Evolutionary conservation across 2,329 filamentous ascomycete species (phyloP), one percentile per base, ranked within the genome.

Genomic region (Aspergillus japonicus): DNA sequence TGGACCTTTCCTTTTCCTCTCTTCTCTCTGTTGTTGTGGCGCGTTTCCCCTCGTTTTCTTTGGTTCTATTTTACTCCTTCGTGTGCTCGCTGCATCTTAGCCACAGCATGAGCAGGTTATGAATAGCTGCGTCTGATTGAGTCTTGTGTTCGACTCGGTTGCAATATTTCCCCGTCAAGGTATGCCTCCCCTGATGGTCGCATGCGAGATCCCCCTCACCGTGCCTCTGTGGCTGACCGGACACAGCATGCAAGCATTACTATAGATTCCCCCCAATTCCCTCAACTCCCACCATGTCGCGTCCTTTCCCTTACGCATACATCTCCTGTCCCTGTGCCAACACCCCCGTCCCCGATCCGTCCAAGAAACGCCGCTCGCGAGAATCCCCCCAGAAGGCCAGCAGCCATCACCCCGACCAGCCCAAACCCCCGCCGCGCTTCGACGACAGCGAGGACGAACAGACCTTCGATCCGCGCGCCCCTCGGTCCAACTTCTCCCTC

Each of bases 401-500:
- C 33, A 35, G 39, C 39, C 39, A 44, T 19, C 16, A 66, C 24
- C 62, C 71, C 16, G 69, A 71, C 49, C 66, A 69, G 14, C 58
- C 63, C 24, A 61, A 57, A 58, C 64, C 64, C 33, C 54, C 68
- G 33, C 56, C 61, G 26, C 67, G 65, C 12, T 76, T 72, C 57
- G 77, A 78, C 3, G 79, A 84, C 29, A 87, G 91, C 54, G 87
- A 90, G 60, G 89, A 92, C 65, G 90, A 91, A 60, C 83, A 84
- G 62, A 89, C 91, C 4, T 96, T 99, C 75, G 90, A 99, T 73
- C 92, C 95, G 2, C 87, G 90, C 68, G 88, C 89, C 62, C 86
- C 90, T 16, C 88, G 93, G 42, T 90, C 95, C 60, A 95, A 92
- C 75, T 98, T 92, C 81, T 93, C 92, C 66, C 82, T 99, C 33